Conservation (phyloP, 2,329 filamentous ascomycete species). For the Pseudogymnoascus sp. region DNA sequence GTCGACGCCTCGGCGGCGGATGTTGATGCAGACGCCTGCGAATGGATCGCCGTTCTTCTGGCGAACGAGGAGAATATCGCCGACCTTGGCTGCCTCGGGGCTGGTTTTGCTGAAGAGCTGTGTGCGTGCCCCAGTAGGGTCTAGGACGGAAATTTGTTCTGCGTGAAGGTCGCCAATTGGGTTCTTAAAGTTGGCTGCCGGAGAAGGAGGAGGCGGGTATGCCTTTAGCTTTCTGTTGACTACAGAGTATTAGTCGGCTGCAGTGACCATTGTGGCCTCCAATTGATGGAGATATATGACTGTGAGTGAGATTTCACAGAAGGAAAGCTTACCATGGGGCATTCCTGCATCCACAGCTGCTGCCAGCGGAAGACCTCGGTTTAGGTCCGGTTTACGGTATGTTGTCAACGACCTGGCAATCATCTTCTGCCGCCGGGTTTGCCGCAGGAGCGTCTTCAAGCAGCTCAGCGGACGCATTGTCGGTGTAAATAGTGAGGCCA, state of each 20-base stretch:
- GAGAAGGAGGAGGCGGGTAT: slow-evolving; percentile 49
- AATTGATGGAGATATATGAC: background rate
- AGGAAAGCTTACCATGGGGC: slow-evolving; percentile 4
- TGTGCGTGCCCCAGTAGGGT: slow-evolving; percentile 77
- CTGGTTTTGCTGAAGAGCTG: slow-evolving; percentile 74
- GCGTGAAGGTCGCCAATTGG: slow-evolving; percentile 62
- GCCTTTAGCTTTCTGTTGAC: slow-evolving; percentile 44
- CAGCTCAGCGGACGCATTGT: slow-evolving; percentile 62
- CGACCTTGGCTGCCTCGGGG: slow-evolving; percentile 71
- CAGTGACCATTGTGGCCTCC: background rate
- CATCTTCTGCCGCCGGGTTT: slow-evolving; percentile 46
- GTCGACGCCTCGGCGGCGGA: slow-evolving; percentile 82
- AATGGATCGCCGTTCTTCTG: slow-evolving; percentile 83
- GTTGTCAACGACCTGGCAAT: slow-evolving; percentile 45
- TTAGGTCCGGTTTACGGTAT: slow-evolving; percentile 28
- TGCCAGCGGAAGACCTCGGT: slow-evolving; percentile 4
- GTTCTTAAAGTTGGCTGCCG: slow-evolving; percentile 52
- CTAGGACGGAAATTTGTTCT: slow-evolving; percentile 66
- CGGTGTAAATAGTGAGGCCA: slow-evolving; percentile 27
- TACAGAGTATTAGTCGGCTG: slow-evolving; percentile 16
- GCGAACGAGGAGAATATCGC: slow-evolving; percentile 87
- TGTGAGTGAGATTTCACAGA: background rate
- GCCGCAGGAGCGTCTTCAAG: slow-evolving; percentile 59
- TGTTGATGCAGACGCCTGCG: slow-evolving; percentile 78
- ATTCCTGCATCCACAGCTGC: slow-evolving; percentile 7